A percentile compares a stretch with the other conserved stretches of the same genome.
Conservation (phyloP, 208 protist genomes). For the Phytomonas francai region DNA sequence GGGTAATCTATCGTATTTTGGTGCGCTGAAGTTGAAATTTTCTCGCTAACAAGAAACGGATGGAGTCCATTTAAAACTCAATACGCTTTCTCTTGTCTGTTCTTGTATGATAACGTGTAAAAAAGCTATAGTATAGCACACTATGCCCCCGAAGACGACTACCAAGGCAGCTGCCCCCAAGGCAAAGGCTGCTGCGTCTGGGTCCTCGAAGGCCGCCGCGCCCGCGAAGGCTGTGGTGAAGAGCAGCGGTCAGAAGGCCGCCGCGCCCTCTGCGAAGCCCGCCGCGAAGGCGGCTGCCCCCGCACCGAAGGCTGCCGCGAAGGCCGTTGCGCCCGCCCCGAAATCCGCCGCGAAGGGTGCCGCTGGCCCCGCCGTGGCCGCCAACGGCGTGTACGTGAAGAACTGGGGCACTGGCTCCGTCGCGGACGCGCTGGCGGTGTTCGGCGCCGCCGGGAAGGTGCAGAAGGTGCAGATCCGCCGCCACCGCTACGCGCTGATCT, state of each 20-base stretch:
- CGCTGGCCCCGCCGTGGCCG: conserved; percentile 17
- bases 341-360: conserved; percentile 33
- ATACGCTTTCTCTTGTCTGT: background rate
- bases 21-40: background rate
- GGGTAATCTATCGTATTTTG: background rate
- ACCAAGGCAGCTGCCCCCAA: background rate
- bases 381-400: conserved; percentile 82
- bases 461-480: conserved; percentile 54
- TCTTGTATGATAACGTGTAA: background rate
- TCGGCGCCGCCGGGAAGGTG: conserved; percentile 54
- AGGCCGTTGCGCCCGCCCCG: conserved; percentile 44
- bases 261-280: conserved; percentile 25
- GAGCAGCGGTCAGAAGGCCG: conserved; percentile 54
- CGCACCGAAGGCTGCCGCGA: conserved; percentile 13
- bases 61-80: background rate
- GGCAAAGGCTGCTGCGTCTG: background rate
- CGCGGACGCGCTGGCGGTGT: conserved; percentile 42
- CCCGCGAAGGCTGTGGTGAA: background rate
- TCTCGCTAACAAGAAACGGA: background rate
- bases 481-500: conserved; percentile 72
- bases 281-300: conserved; percentile 22
- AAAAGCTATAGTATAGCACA: background rate
- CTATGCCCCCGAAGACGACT: conserved; percentile 1
- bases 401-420: conserved; percentile 75
- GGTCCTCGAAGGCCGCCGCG: background rate